Evolutionary conservation across 345 rosid species (phyloP).

Genomic region (Corchorus capsularis): DNA sequence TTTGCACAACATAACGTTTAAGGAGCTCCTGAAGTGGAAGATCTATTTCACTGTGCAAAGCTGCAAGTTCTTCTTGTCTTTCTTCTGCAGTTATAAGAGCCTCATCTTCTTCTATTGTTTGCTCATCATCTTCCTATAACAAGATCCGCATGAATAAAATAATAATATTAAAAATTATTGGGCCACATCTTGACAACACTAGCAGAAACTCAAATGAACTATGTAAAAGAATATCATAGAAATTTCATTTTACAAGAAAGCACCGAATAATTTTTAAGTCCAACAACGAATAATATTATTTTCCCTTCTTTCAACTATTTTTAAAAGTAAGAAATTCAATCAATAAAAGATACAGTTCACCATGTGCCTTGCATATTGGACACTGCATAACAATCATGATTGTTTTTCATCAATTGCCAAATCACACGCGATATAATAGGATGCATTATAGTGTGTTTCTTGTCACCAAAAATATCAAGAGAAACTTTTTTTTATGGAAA

Average conservation of each 20-base stretch:
- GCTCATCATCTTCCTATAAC: slow-evolving; percentile 98
- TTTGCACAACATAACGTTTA: slow-evolving; percentile 52
- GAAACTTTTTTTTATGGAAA: slow-evolving; percentile 8
- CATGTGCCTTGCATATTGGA: neutral
- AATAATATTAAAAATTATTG: neutral
- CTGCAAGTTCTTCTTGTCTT: slow-evolving; percentile 89
- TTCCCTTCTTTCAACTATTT: slow-evolving; percentile 5
- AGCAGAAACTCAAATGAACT: neutral
- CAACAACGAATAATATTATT: slow-evolving; percentile 8
- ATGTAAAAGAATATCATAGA: neutral
- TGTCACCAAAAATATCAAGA: slow-evolving; percentile 10
- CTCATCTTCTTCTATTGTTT: slow-evolving; percentile 92
- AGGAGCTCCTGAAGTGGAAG: slow-evolving; percentile 90
- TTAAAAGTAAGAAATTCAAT: neutral
- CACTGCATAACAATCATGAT: neutral
- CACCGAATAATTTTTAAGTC: neutral
- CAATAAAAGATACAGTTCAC: neutral
- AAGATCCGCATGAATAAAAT: slow-evolving; percentile 21
- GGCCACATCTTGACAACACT: neutral
- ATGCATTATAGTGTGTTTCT: neutral
- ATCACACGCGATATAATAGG: slow-evolving; percentile 3
- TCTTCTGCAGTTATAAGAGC: slow-evolving; percentile 80
- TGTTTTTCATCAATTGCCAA: neutral
- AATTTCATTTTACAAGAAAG: neutral
- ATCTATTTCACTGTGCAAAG: slow-evolving; percentile 77